Evolutionary conservation across 1,284 basidiomycete species (phyloP), one percentile per base, ranked within the genome.

Genomic region (Ceratobasidium papillatum): DNA sequence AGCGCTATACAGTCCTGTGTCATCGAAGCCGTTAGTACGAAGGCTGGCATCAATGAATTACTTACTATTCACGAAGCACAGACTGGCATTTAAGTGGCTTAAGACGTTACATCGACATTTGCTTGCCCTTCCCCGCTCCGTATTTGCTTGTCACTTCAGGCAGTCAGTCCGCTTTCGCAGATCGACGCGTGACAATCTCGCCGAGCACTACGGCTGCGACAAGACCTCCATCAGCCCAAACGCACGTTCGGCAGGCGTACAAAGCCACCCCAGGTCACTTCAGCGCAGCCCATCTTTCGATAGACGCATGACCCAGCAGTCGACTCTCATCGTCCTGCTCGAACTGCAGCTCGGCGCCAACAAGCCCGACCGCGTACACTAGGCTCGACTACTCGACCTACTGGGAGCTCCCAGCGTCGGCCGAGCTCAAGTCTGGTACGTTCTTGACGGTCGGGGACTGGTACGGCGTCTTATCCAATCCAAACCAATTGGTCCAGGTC

Each of bases 391-490:
- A 3, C 19, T n/a, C 8, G 45, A n/a, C 45, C 45, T n/a, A 12
- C 45, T 17, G 11, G 19, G 19, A 9, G 19, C 45, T 47, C 45
- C 8, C 19, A 12, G 45, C 11, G 45, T 47, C 45, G 45, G 45
- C 8, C 36, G 36, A 30, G 36, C 7, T 41, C 58, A 19, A 59
- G 58, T 36, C 17, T 7, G 58, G 58, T 25, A 38, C 34, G 36
- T 11, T 19, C 25, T 59, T 59, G 34, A 22, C 32, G 34, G 36
- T 2, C 25, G 19, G 58, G 30, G 58, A 41, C 58, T 59, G 32
- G 58, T 59, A 34, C 58, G 36, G 36, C 58, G 58, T 41, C 25
- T 59, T 59, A 34, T 59, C 58, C 34, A 59, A 38, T 32, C 58
- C 58, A 22, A 41, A 34, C 25, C n/a, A n/a, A 32, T 17, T 19